Conservation (phyloP, 345 rosid species). For the Arabidopsis arenosa region DNA sequence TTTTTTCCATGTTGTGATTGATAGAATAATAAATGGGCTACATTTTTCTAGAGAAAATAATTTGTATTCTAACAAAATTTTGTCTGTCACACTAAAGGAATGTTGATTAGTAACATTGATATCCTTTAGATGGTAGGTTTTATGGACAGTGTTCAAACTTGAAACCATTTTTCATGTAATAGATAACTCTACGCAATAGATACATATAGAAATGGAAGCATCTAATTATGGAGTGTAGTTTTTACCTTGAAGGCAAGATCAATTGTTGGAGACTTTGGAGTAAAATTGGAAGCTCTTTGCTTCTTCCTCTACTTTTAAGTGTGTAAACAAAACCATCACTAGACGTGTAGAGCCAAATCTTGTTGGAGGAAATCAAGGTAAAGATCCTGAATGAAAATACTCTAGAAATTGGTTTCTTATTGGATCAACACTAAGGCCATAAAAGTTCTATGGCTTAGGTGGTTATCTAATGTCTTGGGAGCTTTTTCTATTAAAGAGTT, state of each 20-base stretch:
- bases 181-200: neutral
- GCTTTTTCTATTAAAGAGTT: no score
- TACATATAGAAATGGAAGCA: neutral
- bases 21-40: conserved; percentile 18
- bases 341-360: neutral
- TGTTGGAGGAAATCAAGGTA: conserved; percentile 29
- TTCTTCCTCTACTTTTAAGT: neutral
- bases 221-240: conserved; percentile 14
- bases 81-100: neutral
- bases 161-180: neutral
- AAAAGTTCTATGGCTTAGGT: no score
- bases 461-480: no score
- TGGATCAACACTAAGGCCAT: neutral
- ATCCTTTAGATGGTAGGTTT: neutral
- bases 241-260: conserved; percentile 13
- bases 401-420: neutral
- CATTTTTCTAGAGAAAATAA: neutral
- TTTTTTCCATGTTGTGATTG: neutral
- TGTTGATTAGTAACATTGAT: neutral
- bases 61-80: neutral
- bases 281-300: neutral
- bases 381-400: neutral
- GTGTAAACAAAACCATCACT: neutral
- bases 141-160: neutral
- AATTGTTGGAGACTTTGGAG: neutral